phyloP scores from a whole-genome alignment of 78 protist species.

The slime mould (Dictyostelium discoideum) region DNA sequence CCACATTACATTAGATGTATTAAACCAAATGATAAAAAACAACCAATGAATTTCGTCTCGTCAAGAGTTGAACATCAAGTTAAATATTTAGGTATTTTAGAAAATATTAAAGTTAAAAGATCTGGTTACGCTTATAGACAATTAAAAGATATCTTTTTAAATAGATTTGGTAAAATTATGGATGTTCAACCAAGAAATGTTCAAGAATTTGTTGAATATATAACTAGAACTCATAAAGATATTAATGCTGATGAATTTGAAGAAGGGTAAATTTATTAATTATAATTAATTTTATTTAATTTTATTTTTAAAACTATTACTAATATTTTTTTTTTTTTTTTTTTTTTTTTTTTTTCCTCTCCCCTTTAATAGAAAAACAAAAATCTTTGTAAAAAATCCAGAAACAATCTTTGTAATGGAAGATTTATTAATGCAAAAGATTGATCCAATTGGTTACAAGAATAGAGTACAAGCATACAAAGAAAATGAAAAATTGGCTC shows the following conservation, averaged over 20 bases:
- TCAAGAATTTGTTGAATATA: constrained; percentile 63
- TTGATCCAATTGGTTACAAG: constrained; percentile 86
- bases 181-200: constrained; percentile 36
- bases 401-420: constrained; percentile 84
- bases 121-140: constrained; percentile 96
- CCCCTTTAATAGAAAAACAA: constrained; percentile 37
- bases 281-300: neutral
- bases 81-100: constrained; percentile 92
- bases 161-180: constrained; percentile 75
- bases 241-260: constrained; percentile 74
- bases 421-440: constrained; percentile 78
- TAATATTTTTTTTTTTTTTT: too few relatives aligned
- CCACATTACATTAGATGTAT: constrained; percentile 97
- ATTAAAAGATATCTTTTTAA: constrained; percentile 48
- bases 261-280: constrained; percentile 35
- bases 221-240: neutral
- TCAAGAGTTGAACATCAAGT: constrained; percentile 87
- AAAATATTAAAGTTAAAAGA: constrained; percentile 95
- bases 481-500: constrained; percentile 80
- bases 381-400: constrained; percentile 77
- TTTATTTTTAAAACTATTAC: neutral
- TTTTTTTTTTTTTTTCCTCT: too few relatives aligned
- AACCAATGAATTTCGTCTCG: constrained; percentile 47
- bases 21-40: constrained; percentile 90
- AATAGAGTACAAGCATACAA: constrained; percentile 68